phyloP scores from a whole-genome alignment of 2,329 filamentous ascomycete species.

The Phaeosphaeria sp. region DNA sequence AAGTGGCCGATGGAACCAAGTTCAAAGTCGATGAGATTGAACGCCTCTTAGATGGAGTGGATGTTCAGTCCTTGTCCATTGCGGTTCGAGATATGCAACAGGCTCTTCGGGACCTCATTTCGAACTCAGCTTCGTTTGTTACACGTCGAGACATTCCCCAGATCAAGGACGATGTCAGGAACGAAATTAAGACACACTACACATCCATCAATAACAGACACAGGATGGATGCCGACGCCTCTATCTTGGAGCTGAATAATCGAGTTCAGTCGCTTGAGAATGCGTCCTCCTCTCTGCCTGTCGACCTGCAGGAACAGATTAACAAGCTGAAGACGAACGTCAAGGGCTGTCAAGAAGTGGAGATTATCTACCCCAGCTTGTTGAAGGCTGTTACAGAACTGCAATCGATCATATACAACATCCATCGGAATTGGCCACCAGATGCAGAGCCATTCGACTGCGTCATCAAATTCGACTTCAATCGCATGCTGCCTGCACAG shows the following conservation, averaged over 20 bases:
- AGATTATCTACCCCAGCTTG: neutral
- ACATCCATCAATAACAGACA: too few relatives aligned
- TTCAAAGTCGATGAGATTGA: neutral
- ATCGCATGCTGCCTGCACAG: too few relatives aligned
- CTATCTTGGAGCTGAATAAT: too few relatives aligned
- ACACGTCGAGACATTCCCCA: neutral
- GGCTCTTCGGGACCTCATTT: constrained; percentile 4
- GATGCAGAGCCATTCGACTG: too few relatives aligned
- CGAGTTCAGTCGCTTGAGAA: too few relatives aligned
- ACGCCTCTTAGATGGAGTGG: neutral
- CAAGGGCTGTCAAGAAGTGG: too few relatives aligned
- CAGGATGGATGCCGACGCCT: too few relatives aligned
- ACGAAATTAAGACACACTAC: neutral
- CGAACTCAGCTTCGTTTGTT: neutral
- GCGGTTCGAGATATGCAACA: constrained; percentile 3
- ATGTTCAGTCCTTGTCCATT: neutral
- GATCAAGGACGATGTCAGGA: too few relatives aligned
- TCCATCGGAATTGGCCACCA: neutral
- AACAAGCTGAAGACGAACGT: too few relatives aligned
- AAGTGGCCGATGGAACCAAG: neutral
- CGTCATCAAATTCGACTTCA: too few relatives aligned
- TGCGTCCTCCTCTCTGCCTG: too few relatives aligned
- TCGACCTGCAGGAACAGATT: too few relatives aligned
- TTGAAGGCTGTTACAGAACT: neutral
- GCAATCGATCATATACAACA: neutral